Base-by-base conservation (phyloP, 1,284 basidiomycete species). In the Thecaphora thlaspeos region DNA sequence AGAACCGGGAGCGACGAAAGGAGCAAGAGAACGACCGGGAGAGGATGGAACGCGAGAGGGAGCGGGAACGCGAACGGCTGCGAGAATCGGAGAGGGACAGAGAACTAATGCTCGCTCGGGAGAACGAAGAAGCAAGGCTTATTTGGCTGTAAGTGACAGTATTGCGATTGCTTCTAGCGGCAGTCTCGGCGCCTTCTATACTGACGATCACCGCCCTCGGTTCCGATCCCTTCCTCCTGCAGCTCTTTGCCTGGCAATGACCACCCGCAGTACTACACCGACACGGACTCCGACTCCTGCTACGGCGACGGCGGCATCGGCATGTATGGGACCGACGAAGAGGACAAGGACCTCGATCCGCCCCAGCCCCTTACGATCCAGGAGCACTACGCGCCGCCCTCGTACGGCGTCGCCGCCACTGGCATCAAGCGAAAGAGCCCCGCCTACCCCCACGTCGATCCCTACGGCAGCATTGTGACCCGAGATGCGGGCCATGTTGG, bases 231-330 rank as follows among this genome's bases (percentile, higher is more conserved):
- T 18, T 4, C n/a, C n/a, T n/a, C n/a, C n/a, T n/a, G 8, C 46
- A 38, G 36, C 34, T 70, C 67, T 1, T 26, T 71, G 37, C 70
- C 70, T 0, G 62, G 67, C 51, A 69, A 71, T 40, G 70, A 71
- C 24, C 67, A 71, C 30, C 66, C 62, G 3, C 55, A 69, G 43
- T 71, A 71, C 51, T 71, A 71, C 49, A 70, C 70, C 2, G 70
- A 71, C 46, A 67, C 70, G 0, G 66, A 68, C 50, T 61, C 66
- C 24, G 66, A 68, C 30, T 65, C 62, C 3, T 65, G 62, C 55
- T 65, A 58, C 19, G 58, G 58, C 18, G 62, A 32, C 4, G 51
- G 51, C 11, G 62, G 58, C n/a, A 39, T 54, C n/a, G 61, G 61
- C 12, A 55, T 51, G 32, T 48, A 57, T 17, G 37, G 61, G 2